Conservation (phyloP, 768 basidiomycete genomes). For the Collybia mongolica region DNA sequence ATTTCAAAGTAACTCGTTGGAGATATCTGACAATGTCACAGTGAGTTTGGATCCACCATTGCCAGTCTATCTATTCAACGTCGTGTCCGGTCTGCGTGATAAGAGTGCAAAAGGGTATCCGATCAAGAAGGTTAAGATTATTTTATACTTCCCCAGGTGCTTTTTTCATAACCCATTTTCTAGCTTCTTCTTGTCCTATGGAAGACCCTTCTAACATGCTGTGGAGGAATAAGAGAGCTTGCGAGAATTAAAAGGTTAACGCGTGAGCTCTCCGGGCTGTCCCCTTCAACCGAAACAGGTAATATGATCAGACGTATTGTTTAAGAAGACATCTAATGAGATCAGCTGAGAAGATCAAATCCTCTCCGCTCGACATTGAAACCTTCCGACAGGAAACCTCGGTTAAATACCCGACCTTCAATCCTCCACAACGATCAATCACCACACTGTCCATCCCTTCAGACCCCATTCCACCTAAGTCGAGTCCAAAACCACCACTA, state of each 20-base stretch:
- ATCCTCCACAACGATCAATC: constrained; percentile 47
- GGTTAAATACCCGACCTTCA: constrained; percentile 95
- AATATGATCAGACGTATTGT: constrained; percentile 2
- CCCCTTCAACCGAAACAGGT: constrained; percentile 49
- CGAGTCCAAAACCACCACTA: constrained; percentile 25
- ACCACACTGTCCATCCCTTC: constrained; percentile 27
- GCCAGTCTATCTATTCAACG: constrained; percentile 87
- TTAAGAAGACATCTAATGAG: constrained; percentile 3
- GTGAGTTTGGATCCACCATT: constrained; percentile 96
- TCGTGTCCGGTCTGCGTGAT: constrained; percentile 88
- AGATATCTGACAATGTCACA: constrained; percentile 24
- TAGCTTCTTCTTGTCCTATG: constrained; percentile 91
- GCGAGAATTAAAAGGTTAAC: constrained; percentile 80
- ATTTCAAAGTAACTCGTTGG: too few relatives aligned
- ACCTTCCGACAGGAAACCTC: constrained; percentile 87
- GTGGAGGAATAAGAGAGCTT: constrained; percentile 90
- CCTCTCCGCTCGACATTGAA: constrained; percentile 88
- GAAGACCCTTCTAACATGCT: constrained; percentile 91
- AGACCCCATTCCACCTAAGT: constrained; percentile 31
- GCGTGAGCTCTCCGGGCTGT: constrained; percentile 81
- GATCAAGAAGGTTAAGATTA: constrained; percentile 79
- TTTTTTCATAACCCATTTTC: constrained; percentile 1
- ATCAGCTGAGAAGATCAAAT: constrained; percentile 73
- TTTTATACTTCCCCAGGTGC: constrained; percentile 12
- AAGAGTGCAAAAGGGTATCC: constrained; percentile 95